Percentiles rank a stretch among this genome's conserved stretches.
phyloP scores from a whole-genome alignment of 176 grass and related monocot genomes.

The Juncus inflexus region DNA sequence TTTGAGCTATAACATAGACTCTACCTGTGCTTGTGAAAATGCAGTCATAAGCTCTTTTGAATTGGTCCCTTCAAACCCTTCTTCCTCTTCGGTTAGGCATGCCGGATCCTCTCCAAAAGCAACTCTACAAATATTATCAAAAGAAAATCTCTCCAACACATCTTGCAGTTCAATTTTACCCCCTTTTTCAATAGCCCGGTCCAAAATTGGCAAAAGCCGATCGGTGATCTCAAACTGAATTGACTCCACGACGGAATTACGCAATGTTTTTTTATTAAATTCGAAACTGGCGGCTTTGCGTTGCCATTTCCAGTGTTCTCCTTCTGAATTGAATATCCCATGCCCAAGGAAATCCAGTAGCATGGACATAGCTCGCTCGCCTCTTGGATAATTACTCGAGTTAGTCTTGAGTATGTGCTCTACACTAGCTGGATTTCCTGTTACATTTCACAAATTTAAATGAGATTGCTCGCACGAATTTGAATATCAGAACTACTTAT shows the following conservation, averaged over 20 bases:
- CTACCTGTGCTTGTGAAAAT: slow-evolving; percentile 37
- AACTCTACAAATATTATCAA: slow-evolving; percentile 63
- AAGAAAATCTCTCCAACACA: slow-evolving; percentile 43
- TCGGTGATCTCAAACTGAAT: slow-evolving; percentile 32
- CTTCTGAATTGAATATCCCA: slow-evolving; percentile 52
- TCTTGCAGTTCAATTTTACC: slow-evolving; percentile 28
- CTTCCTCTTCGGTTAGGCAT: slow-evolving; percentile 46
- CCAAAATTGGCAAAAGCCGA: slow-evolving; percentile 29
- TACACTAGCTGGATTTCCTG: slow-evolving; percentile 37
- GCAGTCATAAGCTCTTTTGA: slow-evolving; percentile 33
- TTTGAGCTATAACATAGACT: background rate
- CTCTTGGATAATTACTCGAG: slow-evolving; percentile 39
- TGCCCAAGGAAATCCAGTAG: slow-evolving; percentile 37
- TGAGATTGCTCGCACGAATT: too few species aligned
- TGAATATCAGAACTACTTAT: too few species aligned
- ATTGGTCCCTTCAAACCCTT: background rate
- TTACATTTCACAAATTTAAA: slow-evolving; percentile 14
- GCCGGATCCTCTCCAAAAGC: slow-evolving; percentile 44
- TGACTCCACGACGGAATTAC: slow-evolving; percentile 29
- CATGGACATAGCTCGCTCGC: slow-evolving; percentile 8
- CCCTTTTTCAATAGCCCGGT: background rate
- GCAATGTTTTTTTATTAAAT: slow-evolving; percentile 37
- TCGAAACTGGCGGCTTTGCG: slow-evolving; percentile 41
- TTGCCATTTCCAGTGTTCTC: slow-evolving; percentile 38
- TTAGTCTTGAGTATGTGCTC: slow-evolving; percentile 43